Evolutionary conservation across 176 grass and related monocot genomes (phyloP), one percentile per base, ranked within the genome.

Genomic region (Pontederia paniculata): DNA sequence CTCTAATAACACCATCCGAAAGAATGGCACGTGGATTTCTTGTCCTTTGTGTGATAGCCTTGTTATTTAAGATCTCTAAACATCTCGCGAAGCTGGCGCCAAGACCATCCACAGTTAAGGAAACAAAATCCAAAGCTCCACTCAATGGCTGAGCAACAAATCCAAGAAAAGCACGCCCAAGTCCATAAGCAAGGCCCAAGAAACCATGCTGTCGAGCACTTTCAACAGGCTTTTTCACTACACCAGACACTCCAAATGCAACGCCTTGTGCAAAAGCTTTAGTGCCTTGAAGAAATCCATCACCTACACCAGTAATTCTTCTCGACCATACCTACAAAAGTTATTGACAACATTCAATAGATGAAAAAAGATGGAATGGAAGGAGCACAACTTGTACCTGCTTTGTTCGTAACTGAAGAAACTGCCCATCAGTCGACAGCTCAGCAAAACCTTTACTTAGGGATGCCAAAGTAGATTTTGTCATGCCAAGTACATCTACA

Each of bases 381-480:
- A 16, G n/a, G 19, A n/a, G 28, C 28, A 37, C 7, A 37, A 37
- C 28, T 6, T 37, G 67, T 73, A 97, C 93, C 87, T 97, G 86
- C 65, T 97, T 85, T 74, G 86, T 88, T 60, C 93, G 76, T 57
- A 91, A 58, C 62, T 84, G 93, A 74, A 97, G 85, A 68, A 97
- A 97, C 71, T 90, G 86, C 2, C 86, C 86, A 79, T 97, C 93
- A 48, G 72, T 91, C 51, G 93, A 97, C 42, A 97, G 93, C 77
- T 97, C 83, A 5, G 86, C 86, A 81, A 97, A 97, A 76, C 93
- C 93, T 89, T 87, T 97, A 71, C 86, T 97, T 58, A 97, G 80
- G 58, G 86, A 97, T 37, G 93, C 84, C 60, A 91, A 76, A 63
- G 93, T 86, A 64, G 86, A 97, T 86, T 90, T 97, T 75, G 93